Conservation (phyloP, 768 basidiomycete genomes). For the Cystobasidium onofrii region DNA sequence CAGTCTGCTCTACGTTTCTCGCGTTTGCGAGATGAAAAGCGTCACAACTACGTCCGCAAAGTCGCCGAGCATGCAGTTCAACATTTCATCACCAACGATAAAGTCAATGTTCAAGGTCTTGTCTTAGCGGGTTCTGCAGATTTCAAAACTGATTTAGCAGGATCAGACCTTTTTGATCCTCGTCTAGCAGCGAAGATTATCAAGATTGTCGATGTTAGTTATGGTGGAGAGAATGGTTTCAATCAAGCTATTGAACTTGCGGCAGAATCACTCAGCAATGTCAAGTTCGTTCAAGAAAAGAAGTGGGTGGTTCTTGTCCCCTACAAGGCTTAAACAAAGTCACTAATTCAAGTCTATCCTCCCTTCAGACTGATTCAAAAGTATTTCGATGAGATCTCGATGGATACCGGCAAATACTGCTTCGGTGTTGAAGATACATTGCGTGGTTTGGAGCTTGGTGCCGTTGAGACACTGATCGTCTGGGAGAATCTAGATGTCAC, state of each 20-base stretch:
- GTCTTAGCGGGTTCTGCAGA: slow-evolving; percentile 96
- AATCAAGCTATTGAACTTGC: slow-evolving; percentile 99
- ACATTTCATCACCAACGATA: slow-evolving; percentile 95
- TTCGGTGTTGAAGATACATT: slow-evolving; percentile 96
- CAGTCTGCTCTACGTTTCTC: slow-evolving; percentile 99
- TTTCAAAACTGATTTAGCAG: slow-evolving; percentile 95
- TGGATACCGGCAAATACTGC: slow-evolving; percentile 91
- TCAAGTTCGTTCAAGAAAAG: slow-evolving; percentile 99
- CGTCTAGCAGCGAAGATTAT: slow-evolving; percentile 83
- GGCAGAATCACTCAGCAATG: slow-evolving; percentile 88
- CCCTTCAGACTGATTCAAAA: slow-evolving; percentile 65
- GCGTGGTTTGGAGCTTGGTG: slow-evolving; percentile 89
- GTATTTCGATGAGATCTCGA: slow-evolving; percentile 98
- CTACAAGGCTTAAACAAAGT: background rate
- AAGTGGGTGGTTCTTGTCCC: slow-evolving; percentile 43
- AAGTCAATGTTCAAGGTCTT: slow-evolving; percentile 92
- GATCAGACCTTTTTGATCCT: slow-evolving; percentile 90
- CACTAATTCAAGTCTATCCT: too few relatives aligned
- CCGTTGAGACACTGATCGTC: slow-evolving; percentile 92
- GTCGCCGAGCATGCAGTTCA: slow-evolving; percentile 95
- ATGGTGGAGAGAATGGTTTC: slow-evolving; percentile 98
- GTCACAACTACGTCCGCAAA: slow-evolving; percentile 99
- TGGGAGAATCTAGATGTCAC: slow-evolving; percentile 96
- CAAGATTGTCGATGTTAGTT: slow-evolving; percentile 96
- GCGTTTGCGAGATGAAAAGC: slow-evolving; percentile 95